These are phyloP conservation scores for Floccularia luteovirens DNA, from an alignment of 768 basidiomycete genomes.

Conservation along the genomic window DNA sequence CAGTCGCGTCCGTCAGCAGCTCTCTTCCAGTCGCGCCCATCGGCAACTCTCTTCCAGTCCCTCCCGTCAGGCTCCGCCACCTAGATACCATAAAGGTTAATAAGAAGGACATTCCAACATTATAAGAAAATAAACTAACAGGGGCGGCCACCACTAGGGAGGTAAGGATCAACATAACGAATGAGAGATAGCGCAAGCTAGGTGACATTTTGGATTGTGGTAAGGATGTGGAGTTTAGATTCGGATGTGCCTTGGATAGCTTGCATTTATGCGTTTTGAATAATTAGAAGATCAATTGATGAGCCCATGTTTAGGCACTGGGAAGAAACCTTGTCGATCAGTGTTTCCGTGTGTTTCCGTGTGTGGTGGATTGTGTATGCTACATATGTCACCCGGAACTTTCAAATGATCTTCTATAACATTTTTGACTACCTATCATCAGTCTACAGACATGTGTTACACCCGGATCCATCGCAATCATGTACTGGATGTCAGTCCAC, in stretches of 20 bases:
- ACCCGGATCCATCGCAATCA: no score
- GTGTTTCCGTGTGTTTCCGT: conserved; percentile 27
- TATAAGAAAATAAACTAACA: conserved; percentile 16
- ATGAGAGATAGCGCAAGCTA: conserved; percentile 23
- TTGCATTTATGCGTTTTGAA: conserved; percentile 25
- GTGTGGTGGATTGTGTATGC: conserved; percentile 20
- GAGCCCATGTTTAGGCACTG: conserved; percentile 19
- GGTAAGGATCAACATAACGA: conserved; percentile 24
- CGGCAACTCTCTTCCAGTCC: no score
- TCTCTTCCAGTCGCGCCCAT: no score
- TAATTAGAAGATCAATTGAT: conserved; percentile 25
- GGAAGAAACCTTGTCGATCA: conserved; percentile 24
- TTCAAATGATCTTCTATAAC: no score
- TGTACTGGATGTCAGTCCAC: no score
- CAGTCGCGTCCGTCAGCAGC: no score
- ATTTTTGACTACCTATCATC: no score
- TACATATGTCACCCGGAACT: conserved; percentile 21
- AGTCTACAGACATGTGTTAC: no score
- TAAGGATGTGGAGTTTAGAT: conserved; percentile 14
- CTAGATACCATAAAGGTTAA: conserved; percentile 8
- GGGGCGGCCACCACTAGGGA: conserved; percentile 27
- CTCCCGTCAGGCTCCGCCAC: conserved; percentile 12
- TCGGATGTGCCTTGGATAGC: conserved; percentile 10
- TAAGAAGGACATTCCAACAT: conserved; percentile 4
- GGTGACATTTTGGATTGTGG: conserved; percentile 21